Base-by-base conservation (phyloP, 495 filamentous ascomycete genomes). In the Lasiosphaeria hispida region DNA sequence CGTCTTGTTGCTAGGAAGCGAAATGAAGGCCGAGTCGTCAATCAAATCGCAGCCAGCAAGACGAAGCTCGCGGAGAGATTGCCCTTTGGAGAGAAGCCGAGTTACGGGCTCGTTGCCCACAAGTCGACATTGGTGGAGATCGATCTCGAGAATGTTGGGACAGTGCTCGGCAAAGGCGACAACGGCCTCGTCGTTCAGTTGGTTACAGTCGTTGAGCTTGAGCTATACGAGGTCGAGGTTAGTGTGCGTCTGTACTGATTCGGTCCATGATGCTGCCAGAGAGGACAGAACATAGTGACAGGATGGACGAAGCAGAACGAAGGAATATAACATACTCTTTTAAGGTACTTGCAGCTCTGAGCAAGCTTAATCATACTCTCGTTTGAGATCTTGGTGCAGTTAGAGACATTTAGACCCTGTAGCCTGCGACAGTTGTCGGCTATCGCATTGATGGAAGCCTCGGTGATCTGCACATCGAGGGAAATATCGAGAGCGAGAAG, bases 401-500 rank as follows among this genome's bases (percentile, higher is more conserved):
- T 86, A 30, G 92, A 92, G 56, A 99, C 85, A 63, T 99, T 99
- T 48, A 99, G 77, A 11, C 95, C 95, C 69, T 99, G 95, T 6
- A 99, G 79, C 23, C 90, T 83, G 4, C 77, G 77, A 67, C 93
- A 97, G 71, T 92, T 87, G 43, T 83, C 81, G 0, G 94, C 86
- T 18, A 97, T 84, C n/a, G 85, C 81, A 45, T 82, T 71, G 68
- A 99, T 83, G 3, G 93, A 92, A 60, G 80, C 77, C 59, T 96
- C 91, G 4, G 94, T 96, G 55, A 97, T 85, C 49, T 84, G 78
- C 30, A 83, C 79, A 67, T 94, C 75, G 17, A 87, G 84, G 1
- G 94, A 96, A 19, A 99, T 85, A 72, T 99, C 95, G 61, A 99
- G 77, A 18, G 95, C 94, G 57, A 96, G 83, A 37, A 99, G 80